Evolutionary conservation across 345 rosid genomes (phyloP).

Genomic region (Noccaea caerulescens): DNA sequence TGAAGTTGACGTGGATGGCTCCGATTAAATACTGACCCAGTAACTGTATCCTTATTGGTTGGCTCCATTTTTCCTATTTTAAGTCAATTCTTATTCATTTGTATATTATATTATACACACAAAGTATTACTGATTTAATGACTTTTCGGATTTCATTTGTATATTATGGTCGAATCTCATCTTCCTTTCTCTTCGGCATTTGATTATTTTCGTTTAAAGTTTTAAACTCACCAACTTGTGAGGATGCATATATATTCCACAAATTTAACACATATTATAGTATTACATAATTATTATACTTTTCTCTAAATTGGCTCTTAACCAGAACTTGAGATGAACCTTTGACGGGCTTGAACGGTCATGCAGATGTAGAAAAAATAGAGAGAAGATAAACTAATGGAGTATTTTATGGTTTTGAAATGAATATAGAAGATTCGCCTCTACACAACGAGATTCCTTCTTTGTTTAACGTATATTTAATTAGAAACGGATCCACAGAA

Average conservation of each 20-base stretch:
- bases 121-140: no score
- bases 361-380: neutral
- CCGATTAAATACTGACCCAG: neutral
- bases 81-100: no score
- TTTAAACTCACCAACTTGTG: constrained; percentile 11
- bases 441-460: constrained; percentile 19
- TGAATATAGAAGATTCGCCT: constrained; percentile 25
- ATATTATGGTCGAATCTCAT: neutral
- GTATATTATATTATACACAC: no score
- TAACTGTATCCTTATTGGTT: no score
- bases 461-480: constrained; percentile 3
- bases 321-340: constrained; percentile 24
- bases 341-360: constrained; percentile 26
- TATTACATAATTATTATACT: neutral
- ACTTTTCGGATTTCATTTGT: no score
- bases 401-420: no score
- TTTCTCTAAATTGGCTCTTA: constrained; percentile 26
- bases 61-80: no score
- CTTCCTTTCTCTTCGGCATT: neutral
- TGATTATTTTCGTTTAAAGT: neutral
- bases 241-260: neutral
- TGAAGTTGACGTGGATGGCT: constrained; percentile 41
- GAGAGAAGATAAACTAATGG: neutral
- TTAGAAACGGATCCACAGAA: constrained; percentile 11
- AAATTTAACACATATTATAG: neutral